These are phyloP conservation scores for Sabuloglossum arenarium DNA, from an alignment of 495 filamentous ascomycete species.

Conservation along the genomic window DNA sequence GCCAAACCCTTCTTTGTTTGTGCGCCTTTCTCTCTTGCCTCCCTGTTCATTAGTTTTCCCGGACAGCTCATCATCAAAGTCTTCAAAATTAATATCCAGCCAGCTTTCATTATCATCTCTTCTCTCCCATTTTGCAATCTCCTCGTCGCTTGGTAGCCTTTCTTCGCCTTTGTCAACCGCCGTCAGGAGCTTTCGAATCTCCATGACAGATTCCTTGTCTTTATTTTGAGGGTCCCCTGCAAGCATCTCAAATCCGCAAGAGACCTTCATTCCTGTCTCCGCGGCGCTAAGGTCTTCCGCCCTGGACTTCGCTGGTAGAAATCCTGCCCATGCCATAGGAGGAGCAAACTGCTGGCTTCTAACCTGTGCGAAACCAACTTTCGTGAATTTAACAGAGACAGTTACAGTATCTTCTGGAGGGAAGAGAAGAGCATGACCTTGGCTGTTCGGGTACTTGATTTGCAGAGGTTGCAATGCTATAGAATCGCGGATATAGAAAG, in stretches of 20 bases:
- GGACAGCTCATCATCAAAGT: slow-evolving; percentile 65
- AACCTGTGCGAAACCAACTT: slow-evolving; percentile 76
- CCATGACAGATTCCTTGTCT: slow-evolving; percentile 42
- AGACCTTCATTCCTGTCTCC: slow-evolving; percentile 74
- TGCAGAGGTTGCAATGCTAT: slow-evolving; percentile 49
- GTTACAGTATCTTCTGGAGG: slow-evolving; percentile 60
- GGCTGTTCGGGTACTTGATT: neutral
- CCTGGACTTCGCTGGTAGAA: slow-evolving; percentile 19
- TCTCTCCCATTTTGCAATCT: slow-evolving; percentile 47
- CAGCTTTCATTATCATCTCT: slow-evolving; percentile 69
- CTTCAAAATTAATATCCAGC: slow-evolving; percentile 78
- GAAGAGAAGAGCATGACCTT: slow-evolving; percentile 28
- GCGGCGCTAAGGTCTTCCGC: slow-evolving; percentile 23
- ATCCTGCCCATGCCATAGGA: slow-evolving; percentile 38
- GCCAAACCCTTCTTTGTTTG: slow-evolving; percentile 36
- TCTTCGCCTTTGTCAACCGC: slow-evolving; percentile 43
- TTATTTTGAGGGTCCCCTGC: slow-evolving; percentile 39
- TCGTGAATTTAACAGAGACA: slow-evolving; percentile 60
- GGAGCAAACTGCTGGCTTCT: slow-evolving; percentile 67
- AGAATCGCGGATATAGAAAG: slow-evolving; percentile 85
- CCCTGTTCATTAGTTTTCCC: slow-evolving; percentile 20
- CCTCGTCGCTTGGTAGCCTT: slow-evolving; percentile 45
- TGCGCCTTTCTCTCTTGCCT: slow-evolving; percentile 10
- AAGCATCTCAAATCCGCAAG: slow-evolving; percentile 84
- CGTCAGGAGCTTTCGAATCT: slow-evolving; percentile 53